A percentile compares a stretch with the other conserved stretches of the same genome.
These are phyloP conservation scores for Ustilago loliicola DNA, from an alignment of 1,284 basidiomycete species.

Conservation along the genomic window DNA sequence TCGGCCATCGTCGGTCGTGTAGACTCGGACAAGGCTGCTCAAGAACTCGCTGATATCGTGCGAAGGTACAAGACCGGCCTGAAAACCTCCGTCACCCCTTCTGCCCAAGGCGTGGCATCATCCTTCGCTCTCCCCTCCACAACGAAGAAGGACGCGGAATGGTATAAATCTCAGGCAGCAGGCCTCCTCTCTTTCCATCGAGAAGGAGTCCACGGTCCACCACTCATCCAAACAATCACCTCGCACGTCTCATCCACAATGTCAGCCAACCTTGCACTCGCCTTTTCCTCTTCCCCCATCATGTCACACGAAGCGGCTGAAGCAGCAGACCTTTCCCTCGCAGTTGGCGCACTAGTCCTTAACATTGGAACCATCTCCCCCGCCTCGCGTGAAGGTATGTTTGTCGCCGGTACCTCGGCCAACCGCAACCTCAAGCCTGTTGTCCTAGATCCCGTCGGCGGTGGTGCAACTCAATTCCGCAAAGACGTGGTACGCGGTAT, in stretches of 20 bases:
- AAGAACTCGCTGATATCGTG: slow-evolving; percentile 68
- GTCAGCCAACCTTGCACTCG: slow-evolving; percentile 90
- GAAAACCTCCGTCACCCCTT: slow-evolving; percentile 18
- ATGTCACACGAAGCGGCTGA: slow-evolving; percentile 80
- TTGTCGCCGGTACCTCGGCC: slow-evolving; percentile 77
- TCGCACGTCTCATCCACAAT: slow-evolving; percentile 91
- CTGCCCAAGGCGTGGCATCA: slow-evolving; percentile 22
- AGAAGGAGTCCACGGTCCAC: slow-evolving; percentile 37
- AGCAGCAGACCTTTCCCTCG: slow-evolving; percentile 82
- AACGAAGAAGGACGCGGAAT: slow-evolving; percentile 14
- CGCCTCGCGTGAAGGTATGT: slow-evolving; percentile 79
- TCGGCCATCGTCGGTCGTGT: slow-evolving; percentile 84
- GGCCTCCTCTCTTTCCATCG: slow-evolving; percentile 43
- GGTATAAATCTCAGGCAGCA: slow-evolving; percentile 30
- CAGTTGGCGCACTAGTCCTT: slow-evolving; percentile 81
- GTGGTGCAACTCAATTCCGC: slow-evolving; percentile 85
- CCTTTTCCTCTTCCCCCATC: slow-evolving; percentile 89
- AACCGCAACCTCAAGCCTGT: slow-evolving; percentile 74
- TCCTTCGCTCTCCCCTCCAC: slow-evolving; percentile 25
- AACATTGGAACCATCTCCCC: slow-evolving; percentile 89
- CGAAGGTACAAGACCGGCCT: slow-evolving; percentile 68
- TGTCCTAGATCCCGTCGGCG: slow-evolving; percentile 93
- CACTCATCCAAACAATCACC: slow-evolving; percentile 78
- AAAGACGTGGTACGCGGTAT: slow-evolving; percentile 78
- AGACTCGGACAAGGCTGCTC: slow-evolving; percentile 77